Percentiles rank a stretch among this genome's conserved stretches.
phyloP scores from a whole-genome alignment of 768 basidiomycete genomes.

The Pleurotus eryngii region DNA sequence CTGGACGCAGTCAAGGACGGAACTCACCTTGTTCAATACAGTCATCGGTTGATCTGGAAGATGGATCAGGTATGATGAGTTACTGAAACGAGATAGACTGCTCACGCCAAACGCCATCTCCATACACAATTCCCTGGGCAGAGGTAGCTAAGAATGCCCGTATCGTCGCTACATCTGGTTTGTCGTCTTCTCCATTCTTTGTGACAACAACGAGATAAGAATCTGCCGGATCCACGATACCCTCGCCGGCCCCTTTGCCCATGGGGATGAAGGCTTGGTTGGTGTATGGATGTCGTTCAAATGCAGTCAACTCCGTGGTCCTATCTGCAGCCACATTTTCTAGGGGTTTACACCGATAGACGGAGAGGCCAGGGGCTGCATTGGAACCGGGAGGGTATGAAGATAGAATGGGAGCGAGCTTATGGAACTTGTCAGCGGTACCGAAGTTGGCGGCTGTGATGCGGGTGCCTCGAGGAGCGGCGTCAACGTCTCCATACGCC shows the following conservation, averaged over 20 bases:
- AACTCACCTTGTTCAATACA: conserved; percentile 63
- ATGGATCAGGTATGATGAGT: conserved; percentile 9
- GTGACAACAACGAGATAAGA: conserved; percentile 87
- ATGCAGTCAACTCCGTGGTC: conserved; percentile 56
- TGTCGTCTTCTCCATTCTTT: conserved; percentile 69
- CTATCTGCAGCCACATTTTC: conserved; percentile 44
- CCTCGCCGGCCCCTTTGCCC: conserved; percentile 56
- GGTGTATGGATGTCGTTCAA: conserved; percentile 88
- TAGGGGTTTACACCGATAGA: conserved; percentile 74
- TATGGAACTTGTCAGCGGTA: conserved; percentile 91
- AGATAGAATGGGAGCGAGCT: conserved; percentile 67
- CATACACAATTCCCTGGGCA: conserved; percentile 85
- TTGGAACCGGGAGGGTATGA: conserved; percentile 57
- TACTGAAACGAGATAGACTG: not conserved
- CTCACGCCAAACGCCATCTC: conserved; percentile 88
- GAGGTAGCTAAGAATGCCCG: conserved; percentile 80
- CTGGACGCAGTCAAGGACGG: not conserved
- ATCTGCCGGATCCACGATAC: conserved; percentile 43
- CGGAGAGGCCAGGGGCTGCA: conserved; percentile 70
- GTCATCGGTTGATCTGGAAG: conserved; percentile 88
- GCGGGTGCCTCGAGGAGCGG: conserved; percentile 65
- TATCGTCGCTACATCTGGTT: conserved; percentile 70
- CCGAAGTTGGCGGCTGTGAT: conserved; percentile 86
- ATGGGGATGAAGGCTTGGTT: conserved; percentile 96
- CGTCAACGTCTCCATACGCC: conserved; percentile 67